phyloP scores from a whole-genome alignment of 192 early-diverging fungal species.

The Linnemannia exigua region DNA sequence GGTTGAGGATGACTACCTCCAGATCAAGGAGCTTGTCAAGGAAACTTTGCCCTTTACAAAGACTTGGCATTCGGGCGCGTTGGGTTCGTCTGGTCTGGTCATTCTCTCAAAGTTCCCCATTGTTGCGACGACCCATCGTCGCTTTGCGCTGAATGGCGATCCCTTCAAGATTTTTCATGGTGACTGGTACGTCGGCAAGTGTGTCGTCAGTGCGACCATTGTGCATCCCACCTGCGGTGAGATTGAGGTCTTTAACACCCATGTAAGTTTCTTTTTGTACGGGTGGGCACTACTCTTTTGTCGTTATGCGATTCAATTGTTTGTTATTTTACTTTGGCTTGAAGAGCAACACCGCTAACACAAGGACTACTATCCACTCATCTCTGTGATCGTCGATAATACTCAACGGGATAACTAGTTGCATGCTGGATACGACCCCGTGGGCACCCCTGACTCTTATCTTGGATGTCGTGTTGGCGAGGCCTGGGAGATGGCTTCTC shows the following conservation, averaged over 20 bases:
- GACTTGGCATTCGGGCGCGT: constrained; percentile 31
- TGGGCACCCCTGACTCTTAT: constrained; percentile 60
- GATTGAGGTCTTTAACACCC: constrained; percentile 70
- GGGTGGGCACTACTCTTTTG: background rate
- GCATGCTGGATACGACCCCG: constrained; percentile 67
- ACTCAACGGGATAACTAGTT: constrained; percentile 46
- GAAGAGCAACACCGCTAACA: background rate
- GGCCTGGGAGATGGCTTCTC: constrained; percentile 65
- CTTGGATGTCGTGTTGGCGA: constrained; percentile 63
- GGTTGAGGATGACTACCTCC: constrained; percentile 28
- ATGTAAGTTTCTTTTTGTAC: constrained; percentile 55
- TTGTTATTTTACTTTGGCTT: background rate
- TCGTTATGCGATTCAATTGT: background rate
- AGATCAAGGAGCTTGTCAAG: constrained; percentile 13
- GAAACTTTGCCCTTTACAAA: constrained; percentile 15
- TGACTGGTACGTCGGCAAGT: constrained; percentile 71
- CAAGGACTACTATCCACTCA: background rate
- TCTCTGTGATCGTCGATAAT: background rate
- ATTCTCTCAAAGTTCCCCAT: constrained; percentile 62
- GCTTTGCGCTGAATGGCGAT: constrained; percentile 64
- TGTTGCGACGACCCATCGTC: constrained; percentile 53
- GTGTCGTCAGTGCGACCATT: constrained; percentile 60
- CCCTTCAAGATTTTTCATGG: constrained; percentile 67
- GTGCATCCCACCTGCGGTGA: constrained; percentile 65
- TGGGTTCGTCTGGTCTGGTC: constrained; percentile 28